These are phyloP conservation scores for Penicillium subrubescens DNA, from an alignment of 495 filamentous ascomycete genomes.

Conservation along the genomic window DNA sequence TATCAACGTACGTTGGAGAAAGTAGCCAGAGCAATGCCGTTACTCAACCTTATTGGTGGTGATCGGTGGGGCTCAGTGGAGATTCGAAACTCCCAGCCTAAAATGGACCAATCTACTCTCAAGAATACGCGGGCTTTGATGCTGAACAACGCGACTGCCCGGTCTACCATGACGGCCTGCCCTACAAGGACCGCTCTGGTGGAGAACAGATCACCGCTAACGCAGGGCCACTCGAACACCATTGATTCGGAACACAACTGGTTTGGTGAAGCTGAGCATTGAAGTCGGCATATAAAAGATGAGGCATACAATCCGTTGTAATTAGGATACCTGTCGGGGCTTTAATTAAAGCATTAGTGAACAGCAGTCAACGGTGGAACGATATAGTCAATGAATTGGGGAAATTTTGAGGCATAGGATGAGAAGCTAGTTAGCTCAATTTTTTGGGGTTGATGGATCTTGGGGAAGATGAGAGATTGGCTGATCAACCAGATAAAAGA, in stretches of 20 bases:
- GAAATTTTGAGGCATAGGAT: too few species aligned
- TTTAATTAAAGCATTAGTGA: too few species aligned
- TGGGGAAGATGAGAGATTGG: not conserved
- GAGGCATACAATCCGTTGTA: too few species aligned
- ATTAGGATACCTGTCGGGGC: too few species aligned
- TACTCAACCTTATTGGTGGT: not conserved
- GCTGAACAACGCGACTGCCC: not conserved
- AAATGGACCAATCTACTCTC: not conserved
- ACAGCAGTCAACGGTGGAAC: too few species aligned
- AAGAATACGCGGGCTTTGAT: not conserved
- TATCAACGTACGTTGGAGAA: not conserved
- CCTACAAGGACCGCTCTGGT: not conserved
- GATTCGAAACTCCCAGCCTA: not conserved
- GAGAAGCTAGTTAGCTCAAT: too few species aligned
- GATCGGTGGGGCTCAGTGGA: too few species aligned
- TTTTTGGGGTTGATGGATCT: too few species aligned
- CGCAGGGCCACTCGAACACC: not conserved
- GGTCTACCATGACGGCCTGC: not conserved
- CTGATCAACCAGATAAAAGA: not conserved
- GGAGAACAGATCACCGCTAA: not conserved
- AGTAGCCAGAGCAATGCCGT: not conserved
- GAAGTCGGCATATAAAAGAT: too few species aligned
- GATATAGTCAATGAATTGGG: too few species aligned
- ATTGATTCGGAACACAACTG: not conserved
- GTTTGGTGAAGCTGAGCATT: constrained; percentile 1